Base-by-base conservation (phyloP, 2,329 filamentous ascomycete species). In the Fusarium napiforme region DNA sequence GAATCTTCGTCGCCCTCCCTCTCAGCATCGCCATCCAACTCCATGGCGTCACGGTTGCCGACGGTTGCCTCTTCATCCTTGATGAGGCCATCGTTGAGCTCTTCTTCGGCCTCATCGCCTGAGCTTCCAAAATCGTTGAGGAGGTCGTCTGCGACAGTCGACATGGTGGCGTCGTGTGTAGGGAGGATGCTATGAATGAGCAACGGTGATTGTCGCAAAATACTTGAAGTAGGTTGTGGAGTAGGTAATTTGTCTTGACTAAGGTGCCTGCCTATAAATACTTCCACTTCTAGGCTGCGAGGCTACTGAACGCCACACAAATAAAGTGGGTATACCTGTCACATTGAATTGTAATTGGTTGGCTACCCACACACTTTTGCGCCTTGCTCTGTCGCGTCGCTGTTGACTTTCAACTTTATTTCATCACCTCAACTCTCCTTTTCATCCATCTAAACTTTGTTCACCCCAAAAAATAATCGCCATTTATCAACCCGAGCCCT, bases 81-180 rank as follows among this genome's bases (percentile, higher is more conserved):
- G 45, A 86, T 82, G 60, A 83, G 81, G 60, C 84, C 84, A 73
- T 87, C 85, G 64, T 89, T 85, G 52, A 87, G 86, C 37, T 89
- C 86, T 40, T 90, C 89, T 70, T 92, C 92, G 42, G 88, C 90
- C 77, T 96, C 93, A 59, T 94, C 94, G 58, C 91, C 94, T 10
- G 91, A 93, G 79, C 79, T 82, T 14, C 80, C 83, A 64, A 84
- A 83, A 63, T 97, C 94, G 79, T 96, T 93, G 77, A 98, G 87
- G 16, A 99, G 89, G 81, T 98, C 96, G 79, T 98, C 95, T 71
- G 94, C 96, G 72, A 97, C 88, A 49, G 94, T 97, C 81, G 96
- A 94, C 95, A 98, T 97, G 59, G 70, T 82, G 78, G 64, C 64
- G 72, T 65, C 49, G 53, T 67, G 67, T 53, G 47, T 49, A 40